Conservation (phyloP, 208 protist species). For the Paratrypanosoma confusum region DNA sequence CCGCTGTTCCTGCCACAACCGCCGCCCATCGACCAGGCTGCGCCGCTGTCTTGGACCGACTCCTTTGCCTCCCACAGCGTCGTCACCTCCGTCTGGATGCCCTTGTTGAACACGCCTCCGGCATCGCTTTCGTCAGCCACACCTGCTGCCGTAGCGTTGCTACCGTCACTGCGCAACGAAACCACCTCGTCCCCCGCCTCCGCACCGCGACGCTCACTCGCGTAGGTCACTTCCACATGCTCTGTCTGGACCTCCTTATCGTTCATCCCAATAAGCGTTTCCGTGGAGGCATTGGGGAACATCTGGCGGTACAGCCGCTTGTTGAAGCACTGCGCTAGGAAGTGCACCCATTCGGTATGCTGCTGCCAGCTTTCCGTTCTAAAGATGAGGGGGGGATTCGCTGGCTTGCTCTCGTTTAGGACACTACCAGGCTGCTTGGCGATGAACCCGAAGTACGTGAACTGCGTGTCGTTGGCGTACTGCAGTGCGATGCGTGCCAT, state of each 20-base stretch:
- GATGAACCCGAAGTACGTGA: slow-evolving; percentile 23
- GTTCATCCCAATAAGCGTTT: slow-evolving; percentile 4
- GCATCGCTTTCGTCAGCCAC: no score
- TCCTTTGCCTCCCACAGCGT: no score
- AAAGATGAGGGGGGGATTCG: slow-evolving; percentile 27
- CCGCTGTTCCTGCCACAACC: no score
- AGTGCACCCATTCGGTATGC: slow-evolving; percentile 37
- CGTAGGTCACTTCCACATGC: no score
- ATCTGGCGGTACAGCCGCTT: slow-evolving; percentile 23
- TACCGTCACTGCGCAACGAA: no score
- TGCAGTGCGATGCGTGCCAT: slow-evolving; percentile 4
- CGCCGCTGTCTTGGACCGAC: no score
- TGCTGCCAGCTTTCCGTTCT: slow-evolving; percentile 18
- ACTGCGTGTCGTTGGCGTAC: slow-evolving; percentile 2
- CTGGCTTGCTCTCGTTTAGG: slow-evolving; percentile 1
- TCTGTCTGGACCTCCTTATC: slow-evolving; percentile 9
- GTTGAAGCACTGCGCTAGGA: slow-evolving; percentile 29
- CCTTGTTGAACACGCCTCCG: no score
- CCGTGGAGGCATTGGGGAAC: slow-evolving; percentile 19
- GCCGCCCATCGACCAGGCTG: no score
- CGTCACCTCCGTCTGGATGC: no score
- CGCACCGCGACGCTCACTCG: no score
- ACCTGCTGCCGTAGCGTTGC: no score
- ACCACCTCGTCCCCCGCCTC: no score
- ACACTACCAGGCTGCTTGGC: slow-evolving; percentile 1